phyloP scores from a whole-genome alignment of 2,329 filamentous ascomycete species.

The Samsoniella hepiali region DNA sequence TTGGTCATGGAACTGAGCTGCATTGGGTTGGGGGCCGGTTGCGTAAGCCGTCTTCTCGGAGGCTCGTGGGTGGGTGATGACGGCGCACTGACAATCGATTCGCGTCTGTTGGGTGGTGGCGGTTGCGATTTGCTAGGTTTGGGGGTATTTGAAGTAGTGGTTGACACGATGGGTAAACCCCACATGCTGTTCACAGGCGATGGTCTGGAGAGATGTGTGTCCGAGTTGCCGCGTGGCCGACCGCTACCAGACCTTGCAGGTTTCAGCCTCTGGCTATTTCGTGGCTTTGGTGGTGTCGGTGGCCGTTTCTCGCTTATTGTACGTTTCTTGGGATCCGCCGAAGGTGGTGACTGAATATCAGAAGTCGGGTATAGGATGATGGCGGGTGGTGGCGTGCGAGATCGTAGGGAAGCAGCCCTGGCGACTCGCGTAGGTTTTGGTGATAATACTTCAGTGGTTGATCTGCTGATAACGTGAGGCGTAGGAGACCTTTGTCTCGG shows the following conservation, averaged over 20 bases:
- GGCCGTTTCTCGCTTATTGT: constrained; percentile 23
- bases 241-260: constrained; percentile 1
- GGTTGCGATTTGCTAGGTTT: constrained; percentile 19
- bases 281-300: constrained; percentile 37
- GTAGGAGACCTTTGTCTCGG: constrained; percentile 20
- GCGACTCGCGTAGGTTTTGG: constrained; percentile 33
- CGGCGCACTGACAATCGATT: constrained; percentile 27
- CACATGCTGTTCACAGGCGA: constrained; percentile 16
- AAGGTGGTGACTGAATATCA: constrained; percentile 24
- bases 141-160: constrained; percentile 10
- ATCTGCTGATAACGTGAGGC: constrained; percentile 21
- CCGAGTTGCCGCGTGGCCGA: constrained; percentile 21
- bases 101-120: constrained; percentile 21
- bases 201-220: constrained; percentile 14
- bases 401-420: constrained; percentile 29
- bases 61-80: constrained; percentile 38
- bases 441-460: constrained; percentile 28
- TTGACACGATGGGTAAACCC: constrained; percentile 19
- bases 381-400: constrained; percentile 29
- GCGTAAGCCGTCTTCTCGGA: constrained; percentile 25
- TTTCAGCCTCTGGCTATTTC: constrained; percentile 26
- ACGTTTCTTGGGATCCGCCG: constrained; percentile 31
- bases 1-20: constrained; percentile 65
- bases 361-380: constrained; percentile 25
- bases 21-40: constrained; percentile 37